Conservation (phyloP, 257 asterid genomes). For the Solanum tarijense region DNA sequence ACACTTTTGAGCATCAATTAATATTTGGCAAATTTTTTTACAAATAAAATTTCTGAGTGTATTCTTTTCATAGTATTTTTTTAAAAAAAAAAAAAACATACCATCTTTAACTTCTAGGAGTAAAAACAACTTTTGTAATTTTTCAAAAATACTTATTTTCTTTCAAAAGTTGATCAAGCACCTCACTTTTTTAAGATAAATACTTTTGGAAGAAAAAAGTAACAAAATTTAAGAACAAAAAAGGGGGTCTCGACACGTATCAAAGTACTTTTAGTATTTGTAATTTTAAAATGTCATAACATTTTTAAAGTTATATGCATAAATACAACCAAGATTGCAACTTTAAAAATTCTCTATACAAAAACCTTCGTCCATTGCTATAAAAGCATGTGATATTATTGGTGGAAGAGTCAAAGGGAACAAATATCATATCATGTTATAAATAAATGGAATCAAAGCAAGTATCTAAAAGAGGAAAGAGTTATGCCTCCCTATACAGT, state of each 20-base stretch:
- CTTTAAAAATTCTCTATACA: not conserved
- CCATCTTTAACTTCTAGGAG: not conserved
- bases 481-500: not conserved
- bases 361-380: not conserved
- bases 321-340: not conserved
- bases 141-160: not conserved
- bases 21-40: not conserved
- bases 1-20: not conserved
- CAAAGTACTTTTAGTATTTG: not conserved
- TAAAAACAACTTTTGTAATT: not conserved
- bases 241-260: not conserved
- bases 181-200: not conserved
- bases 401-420: not conserved
- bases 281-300: not conserved
- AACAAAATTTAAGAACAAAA: not conserved
- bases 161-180: not conserved
- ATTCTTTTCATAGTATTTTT: not conserved
- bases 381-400: not conserved
- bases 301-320: not conserved
- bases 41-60: not conserved
- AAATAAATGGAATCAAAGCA: conserved; percentile 14
- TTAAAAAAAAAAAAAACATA: too few relatives aligned
- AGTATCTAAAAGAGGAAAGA: conserved; percentile 19
- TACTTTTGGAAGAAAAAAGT: too few relatives aligned
- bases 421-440: not conserved